phyloP scores from a whole-genome alignment of 1,284 basidiomycete genomes.

The Inonotus hispidus region DNA sequence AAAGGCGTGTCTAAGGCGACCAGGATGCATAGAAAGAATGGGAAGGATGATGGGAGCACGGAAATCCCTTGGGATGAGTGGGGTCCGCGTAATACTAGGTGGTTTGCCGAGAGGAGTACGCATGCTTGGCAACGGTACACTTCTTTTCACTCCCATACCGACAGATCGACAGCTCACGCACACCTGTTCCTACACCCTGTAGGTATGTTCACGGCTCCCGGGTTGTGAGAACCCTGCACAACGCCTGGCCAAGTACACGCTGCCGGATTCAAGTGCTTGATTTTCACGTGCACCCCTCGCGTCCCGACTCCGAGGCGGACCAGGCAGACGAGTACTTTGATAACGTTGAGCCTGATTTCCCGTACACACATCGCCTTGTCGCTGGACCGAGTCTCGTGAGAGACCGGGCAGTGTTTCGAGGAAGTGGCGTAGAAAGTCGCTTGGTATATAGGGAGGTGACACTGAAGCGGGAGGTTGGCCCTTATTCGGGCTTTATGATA shows the following conservation, averaged over 20 bases:
- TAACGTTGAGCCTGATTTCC: constrained; percentile 4
- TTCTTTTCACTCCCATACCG: not conserved
- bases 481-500: constrained; percentile 29
- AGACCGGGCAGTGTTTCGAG: constrained; percentile 7
- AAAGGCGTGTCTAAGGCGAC: constrained; percentile 18
- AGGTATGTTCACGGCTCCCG: constrained; percentile 45
- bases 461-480: constrained; percentile 8
- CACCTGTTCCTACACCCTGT: not conserved
- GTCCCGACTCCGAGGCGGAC: constrained; percentile 8
- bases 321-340: not conserved
- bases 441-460: constrained; percentile 15
- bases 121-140: constrained; percentile 38
- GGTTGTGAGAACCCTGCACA: constrained; percentile 29
- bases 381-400: not conserved
- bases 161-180: not conserved
- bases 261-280: constrained; percentile 31
- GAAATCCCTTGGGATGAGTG: constrained; percentile 37
- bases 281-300: constrained; percentile 32
- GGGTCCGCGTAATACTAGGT: constrained; percentile 38
- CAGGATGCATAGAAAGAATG: not conserved
- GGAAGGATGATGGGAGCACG: not conserved
- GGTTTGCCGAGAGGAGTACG: constrained; percentile 28
- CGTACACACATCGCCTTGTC: constrained; percentile 6
- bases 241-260: constrained; percentile 14
- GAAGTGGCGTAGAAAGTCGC: constrained; percentile 5